Percentiles rank a stretch among this genome's conserved stretches.
Conservation (phyloP, 495 filamentous ascomycete species). For the Aspergillus panamensis region DNA sequence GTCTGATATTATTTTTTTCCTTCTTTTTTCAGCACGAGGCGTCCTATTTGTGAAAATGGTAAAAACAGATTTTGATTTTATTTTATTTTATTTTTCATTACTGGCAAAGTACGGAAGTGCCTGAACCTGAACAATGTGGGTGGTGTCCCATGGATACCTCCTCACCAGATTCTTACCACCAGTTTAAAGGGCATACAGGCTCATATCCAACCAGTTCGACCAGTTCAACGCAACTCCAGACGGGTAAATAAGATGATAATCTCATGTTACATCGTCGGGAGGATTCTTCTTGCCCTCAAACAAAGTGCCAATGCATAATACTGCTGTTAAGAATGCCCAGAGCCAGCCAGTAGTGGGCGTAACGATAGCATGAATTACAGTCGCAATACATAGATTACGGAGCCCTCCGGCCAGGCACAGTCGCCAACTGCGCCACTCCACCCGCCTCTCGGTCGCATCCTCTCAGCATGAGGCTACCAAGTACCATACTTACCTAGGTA, state of each 20-base stretch:
- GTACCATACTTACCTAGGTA: too few relatives aligned
- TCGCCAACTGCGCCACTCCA: neutral
- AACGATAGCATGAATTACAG: neutral
- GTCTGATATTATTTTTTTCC: neutral
- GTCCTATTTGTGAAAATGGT: neutral
- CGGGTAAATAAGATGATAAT: neutral
- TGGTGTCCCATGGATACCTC: neutral
- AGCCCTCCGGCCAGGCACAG: neutral
- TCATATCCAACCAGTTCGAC: too few relatives aligned
- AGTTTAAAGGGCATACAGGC: too few relatives aligned
- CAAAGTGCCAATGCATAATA: neutral
- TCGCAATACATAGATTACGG: conserved; percentile 2
- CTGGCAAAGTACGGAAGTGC: neutral
- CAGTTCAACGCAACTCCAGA: neutral
- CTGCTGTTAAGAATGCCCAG: neutral
- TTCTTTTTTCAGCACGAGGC: neutral
- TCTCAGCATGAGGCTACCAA: too few relatives aligned
- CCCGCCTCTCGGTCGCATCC: too few relatives aligned
- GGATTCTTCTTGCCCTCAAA: neutral
- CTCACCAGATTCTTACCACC: too few relatives aligned
- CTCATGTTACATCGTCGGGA: neutral
- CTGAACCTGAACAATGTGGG: neutral
- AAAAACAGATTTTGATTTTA: neutral
- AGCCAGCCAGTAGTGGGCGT: neutral
- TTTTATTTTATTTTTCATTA: neutral